phyloP scores from a whole-genome alignment of 2,329 filamentous ascomycete genomes.

The Endothia cerciana region DNA sequence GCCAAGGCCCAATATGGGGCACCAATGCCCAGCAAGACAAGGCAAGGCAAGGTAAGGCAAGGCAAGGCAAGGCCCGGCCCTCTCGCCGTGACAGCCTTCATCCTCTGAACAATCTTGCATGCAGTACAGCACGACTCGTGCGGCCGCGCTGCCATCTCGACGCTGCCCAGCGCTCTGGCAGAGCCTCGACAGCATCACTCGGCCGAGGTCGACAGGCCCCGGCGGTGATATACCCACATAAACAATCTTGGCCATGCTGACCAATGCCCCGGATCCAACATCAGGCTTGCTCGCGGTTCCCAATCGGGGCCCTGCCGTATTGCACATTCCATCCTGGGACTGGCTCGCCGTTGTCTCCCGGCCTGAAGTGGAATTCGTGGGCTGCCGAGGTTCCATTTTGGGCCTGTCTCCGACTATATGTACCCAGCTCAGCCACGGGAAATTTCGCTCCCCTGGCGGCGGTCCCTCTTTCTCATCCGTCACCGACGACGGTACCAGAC shows the following conservation, averaged over 20 bases:
- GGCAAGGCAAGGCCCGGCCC: too few relatives aligned
- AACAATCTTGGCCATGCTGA: background rate
- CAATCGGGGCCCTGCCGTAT: background rate
- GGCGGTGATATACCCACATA: background rate
- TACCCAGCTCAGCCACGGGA: background rate
- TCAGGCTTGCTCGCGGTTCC: background rate
- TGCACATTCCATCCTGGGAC: background rate
- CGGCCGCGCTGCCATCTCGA: conserved; percentile 1
- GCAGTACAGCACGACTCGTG: conserved; percentile 2
- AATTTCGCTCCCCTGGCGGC: conserved; percentile 4
- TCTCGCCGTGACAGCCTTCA: too few relatives aligned
- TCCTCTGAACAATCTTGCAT: too few relatives aligned
- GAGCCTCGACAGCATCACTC: background rate
- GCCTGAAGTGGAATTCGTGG: conserved; percentile 11
- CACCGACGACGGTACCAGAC: background rate
- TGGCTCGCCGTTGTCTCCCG: background rate
- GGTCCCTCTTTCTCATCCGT: background rate
- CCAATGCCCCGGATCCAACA: background rate
- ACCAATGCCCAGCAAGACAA: background rate
- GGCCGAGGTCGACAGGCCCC: conserved; percentile 2
- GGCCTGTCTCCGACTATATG: conserved; percentile 9
- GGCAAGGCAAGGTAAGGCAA: too few relatives aligned
- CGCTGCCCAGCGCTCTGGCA: conserved; percentile 1
- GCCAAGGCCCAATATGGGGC: background rate
- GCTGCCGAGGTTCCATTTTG: conserved; percentile 11